Evolutionary conservation across 192 early-diverging fungal species (phyloP).

Genomic region (Coemansia biformis): DNA sequence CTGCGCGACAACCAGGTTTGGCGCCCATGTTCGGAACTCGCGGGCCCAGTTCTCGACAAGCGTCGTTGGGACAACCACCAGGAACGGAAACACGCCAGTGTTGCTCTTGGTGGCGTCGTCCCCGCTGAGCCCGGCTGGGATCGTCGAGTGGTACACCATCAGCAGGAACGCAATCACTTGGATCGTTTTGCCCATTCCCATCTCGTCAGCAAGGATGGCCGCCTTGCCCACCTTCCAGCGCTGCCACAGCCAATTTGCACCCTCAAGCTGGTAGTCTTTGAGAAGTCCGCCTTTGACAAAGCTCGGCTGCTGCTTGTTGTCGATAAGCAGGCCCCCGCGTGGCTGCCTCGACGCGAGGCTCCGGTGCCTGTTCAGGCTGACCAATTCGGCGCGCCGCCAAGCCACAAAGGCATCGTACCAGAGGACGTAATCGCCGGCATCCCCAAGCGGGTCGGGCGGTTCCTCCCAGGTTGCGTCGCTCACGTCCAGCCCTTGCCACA

Average conservation of each 20-base stretch:
- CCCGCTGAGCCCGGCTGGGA: constrained; percentile 1
- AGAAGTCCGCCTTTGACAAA: constrained; percentile 76
- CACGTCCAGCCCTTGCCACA: constrained; percentile 17
- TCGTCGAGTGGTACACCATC: constrained; percentile 58
- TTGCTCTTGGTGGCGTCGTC: constrained; percentile 38
- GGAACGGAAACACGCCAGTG: constrained; percentile 79
- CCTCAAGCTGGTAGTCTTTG: constrained; percentile 87
- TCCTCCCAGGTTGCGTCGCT: constrained; percentile 32
- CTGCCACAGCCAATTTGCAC: constrained; percentile 87
- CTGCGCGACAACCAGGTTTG: constrained; percentile 77
- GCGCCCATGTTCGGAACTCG: constrained; percentile 92
- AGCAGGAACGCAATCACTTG: constrained; percentile 88
- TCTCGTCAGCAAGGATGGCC: constrained; percentile 92
- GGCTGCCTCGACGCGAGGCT: neutral
- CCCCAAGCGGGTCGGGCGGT: constrained; percentile 21
- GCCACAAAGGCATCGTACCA: constrained; percentile 12
- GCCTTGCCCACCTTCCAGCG: constrained; percentile 81
- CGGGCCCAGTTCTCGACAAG: constrained; percentile 84
- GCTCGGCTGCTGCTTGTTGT: constrained; percentile 65
- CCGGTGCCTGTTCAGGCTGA: constrained; percentile 19
- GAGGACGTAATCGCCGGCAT: constrained; percentile 5
- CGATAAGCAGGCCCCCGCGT: neutral
- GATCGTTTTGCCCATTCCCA: constrained; percentile 93
- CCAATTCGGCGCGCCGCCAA: constrained; percentile 14
- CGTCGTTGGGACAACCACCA: constrained; percentile 93